Conservation (phyloP, 352 stramenopile species). For the Hyphochytrium catenoides region DNA sequence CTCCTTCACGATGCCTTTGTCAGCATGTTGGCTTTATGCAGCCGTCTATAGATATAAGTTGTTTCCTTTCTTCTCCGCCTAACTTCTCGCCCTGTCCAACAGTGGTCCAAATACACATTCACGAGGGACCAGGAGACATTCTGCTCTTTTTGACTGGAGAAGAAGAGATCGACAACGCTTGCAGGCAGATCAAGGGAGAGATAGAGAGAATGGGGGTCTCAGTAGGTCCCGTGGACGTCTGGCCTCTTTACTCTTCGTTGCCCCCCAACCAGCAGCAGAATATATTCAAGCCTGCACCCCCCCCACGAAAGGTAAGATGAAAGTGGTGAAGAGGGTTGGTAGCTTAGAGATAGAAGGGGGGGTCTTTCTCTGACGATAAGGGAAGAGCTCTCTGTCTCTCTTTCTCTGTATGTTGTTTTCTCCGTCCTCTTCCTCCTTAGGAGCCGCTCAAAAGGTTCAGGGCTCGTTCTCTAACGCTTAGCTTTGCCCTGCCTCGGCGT, state of each 20-base stretch:
- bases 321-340: too few species aligned
- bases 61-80: background rate
- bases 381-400: slow-evolving; percentile 42
- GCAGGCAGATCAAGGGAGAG: slow-evolving; percentile 42
- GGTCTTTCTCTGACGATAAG: slow-evolving; percentile 11
- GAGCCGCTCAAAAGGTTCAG: slow-evolving; percentile 62
- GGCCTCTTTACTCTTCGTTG: slow-evolving; percentile 12
- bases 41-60: slow-evolving; percentile 18
- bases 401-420: slow-evolving; percentile 39
- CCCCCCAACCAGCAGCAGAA: slow-evolving; percentile 11
- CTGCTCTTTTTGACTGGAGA: slow-evolving; percentile 98
- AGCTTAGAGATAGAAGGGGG: too few species aligned
- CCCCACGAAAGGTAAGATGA: too few species aligned
- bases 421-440: slow-evolving; percentile 43
- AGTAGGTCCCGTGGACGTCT: slow-evolving; percentile 8
- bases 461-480: slow-evolving; percentile 29
- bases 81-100: slow-evolving; percentile 20
- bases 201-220: slow-evolving; percentile 17
- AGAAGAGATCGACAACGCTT: slow-evolving; percentile 90
- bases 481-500: slow-evolving; percentile 40
- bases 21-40: slow-evolving; percentile 13
- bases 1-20: too few species aligned
- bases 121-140: slow-evolving; percentile 88
- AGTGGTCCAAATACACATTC: slow-evolving; percentile 88
- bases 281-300: too few species aligned